phyloP scores from a whole-genome alignment of 441 rosid species.

The Raphanus hybrid region DNA sequence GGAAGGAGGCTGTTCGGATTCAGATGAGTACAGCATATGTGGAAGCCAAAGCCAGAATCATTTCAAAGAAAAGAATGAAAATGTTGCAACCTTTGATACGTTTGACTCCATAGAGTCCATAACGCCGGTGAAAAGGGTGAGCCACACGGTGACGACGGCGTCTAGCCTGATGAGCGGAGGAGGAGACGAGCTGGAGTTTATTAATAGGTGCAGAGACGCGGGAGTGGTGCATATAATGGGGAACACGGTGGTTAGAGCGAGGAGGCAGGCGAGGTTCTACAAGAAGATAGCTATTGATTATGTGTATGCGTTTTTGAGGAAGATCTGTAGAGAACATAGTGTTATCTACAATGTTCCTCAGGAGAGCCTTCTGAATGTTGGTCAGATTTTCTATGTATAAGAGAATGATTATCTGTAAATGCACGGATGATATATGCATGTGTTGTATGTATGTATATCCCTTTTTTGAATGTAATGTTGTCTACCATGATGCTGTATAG shows the following conservation, averaged over 20 bases:
- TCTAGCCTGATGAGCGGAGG: constrained; percentile 56
- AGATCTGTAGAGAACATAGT: constrained; percentile 89
- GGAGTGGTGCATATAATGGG: constrained; percentile 96
- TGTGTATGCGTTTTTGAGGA: constrained; percentile 85
- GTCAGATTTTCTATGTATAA: constrained; percentile 79
- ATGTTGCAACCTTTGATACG: constrained; percentile 44
- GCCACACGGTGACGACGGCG: constrained; percentile 51
- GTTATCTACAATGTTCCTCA: constrained; percentile 89
- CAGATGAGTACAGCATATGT: constrained; percentile 70
- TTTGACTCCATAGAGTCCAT: constrained; percentile 64
- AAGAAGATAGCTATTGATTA: constrained; percentile 85
- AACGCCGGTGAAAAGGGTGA: constrained; percentile 43
- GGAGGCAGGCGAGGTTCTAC: constrained; percentile 72
- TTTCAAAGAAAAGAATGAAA: constrained; percentile 52
- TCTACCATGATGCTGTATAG: constrained; percentile 13
- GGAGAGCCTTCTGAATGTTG: constrained; percentile 87
- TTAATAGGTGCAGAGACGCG: constrained; percentile 68
- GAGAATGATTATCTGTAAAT: not conserved
- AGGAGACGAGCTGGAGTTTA: constrained; percentile 70
- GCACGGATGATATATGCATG: constrained; percentile 6
- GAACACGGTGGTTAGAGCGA: constrained; percentile 77
- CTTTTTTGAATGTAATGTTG: not conserved
- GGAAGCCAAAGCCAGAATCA: constrained; percentile 63
- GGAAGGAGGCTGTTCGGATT: constrained; percentile 85
- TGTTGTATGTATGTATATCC: not conserved